Base-by-base conservation (phyloP, 305 asterid species). In the Plantago lanceolata region DNA sequence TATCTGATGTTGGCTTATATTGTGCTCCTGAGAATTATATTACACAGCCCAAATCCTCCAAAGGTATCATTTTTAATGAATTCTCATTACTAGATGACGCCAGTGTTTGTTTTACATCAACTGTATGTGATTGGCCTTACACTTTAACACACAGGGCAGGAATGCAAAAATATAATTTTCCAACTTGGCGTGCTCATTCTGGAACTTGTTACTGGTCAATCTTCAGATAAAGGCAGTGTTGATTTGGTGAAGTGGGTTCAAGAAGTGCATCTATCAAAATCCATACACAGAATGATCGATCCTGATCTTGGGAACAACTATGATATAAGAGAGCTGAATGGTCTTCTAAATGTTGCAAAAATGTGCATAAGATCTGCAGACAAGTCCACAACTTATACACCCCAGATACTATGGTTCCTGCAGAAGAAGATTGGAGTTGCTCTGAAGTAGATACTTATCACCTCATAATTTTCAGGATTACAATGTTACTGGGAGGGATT, bases 151-250 rank as follows among this genome's bases (percentile, higher is more conserved):
- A 63, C 75, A 8, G 77, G 61, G 11, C 81, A 81, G 31, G 82
- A 66, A 15, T 72, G 88, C 85, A 83, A 78, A 65, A 66, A 67
- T 69, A 68, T 82, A 26, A 71, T 91, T 52, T 88, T 83, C 79
- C 93, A 88, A 61, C 95, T 88, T 12, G 98, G 98, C 3, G 60
- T 91, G 78, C 78, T 91, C 71, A 79, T 88, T 66, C 78, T 88
- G 17, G 98, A 89, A 87, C 88, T 91, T 44, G 68, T 91, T 59
- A 91, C 98, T 0, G 96, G 98, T 56, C 98, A 86, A 66, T 86
- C 92, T 0, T 79, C 96, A 0, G 92, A 82, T 16, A 69, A 64
- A 19, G 96, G 93, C 49, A 86, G 90, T 13, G 70, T 70, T 12
- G 95, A 86, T 47, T 66, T 86, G 51, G 79, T 82, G 21, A 78